Evolutionary conservation across 2,329 filamentous ascomycete species (phyloP), one percentile per base, ranked within the genome.

Genomic region (Lasiodiplodia theobromae): DNA sequence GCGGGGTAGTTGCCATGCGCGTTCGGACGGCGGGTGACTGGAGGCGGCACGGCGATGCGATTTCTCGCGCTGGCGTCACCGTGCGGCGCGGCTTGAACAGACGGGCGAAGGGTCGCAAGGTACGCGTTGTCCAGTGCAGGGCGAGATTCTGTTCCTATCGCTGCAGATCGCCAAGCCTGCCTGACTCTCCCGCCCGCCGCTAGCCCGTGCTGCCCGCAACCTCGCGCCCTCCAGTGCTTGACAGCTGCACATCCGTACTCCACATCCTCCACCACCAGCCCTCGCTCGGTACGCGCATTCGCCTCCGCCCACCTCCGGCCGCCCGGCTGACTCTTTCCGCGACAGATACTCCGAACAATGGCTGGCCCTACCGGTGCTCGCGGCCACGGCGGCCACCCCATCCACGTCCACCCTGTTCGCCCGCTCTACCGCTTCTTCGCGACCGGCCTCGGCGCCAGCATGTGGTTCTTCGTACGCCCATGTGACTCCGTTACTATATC

Each of bases 381-480:
- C 49, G 54, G 65, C 66, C 67, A 54, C 60, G 80, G 79, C 72
- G 80, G 75, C 70, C 86, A 87, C 78, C 86, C 85, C 68, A 80
- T 87, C 74, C 82, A 86, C 77, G 81, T 91, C 77, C 89, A 87
- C 77, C 87, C 86, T 40, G 86, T 83, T 60, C 85, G 88, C 71
- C 89, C 88, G 56, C 77, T 97, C 73, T 97, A 98, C 85, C 89
- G 93, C 79, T 91, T 95, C 81, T 88, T 90, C 69, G 95, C 92
- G 57, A 97, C 93, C 54, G 92, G 91, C 71, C 86, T 99, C 71
- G 92, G 94, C 74, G 96, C 96, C 67, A 92, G 92, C 83, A 99
- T 98, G 96, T 99, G 96, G 96, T 98, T 99, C 84, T 99, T 96
- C 82, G 94, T 98, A 88, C 78, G 91, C 85, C 68, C 70, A 69